Conservation (phyloP, 2,329 filamentous ascomycete genomes). For the Sclerotinia sclerotiorum region DNA sequence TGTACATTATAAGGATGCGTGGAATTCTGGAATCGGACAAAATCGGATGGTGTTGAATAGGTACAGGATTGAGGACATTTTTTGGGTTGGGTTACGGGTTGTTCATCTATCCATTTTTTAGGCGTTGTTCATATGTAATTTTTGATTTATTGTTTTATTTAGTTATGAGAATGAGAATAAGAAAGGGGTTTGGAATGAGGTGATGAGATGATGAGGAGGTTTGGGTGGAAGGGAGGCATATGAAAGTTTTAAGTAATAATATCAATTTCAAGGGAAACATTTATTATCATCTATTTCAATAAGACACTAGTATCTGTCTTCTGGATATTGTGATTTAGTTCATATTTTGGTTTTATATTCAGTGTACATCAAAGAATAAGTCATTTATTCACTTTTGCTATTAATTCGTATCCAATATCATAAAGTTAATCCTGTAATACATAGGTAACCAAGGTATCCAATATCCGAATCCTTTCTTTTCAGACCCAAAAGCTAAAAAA, state of each 20-base stretch:
- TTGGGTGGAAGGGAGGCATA: background rate
- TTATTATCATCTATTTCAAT: background rate
- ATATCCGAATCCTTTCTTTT: too few relatives aligned
- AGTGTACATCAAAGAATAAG: background rate
- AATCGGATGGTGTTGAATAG: slow-evolving; percentile 15
- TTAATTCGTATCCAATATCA: too few relatives aligned
- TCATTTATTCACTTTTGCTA: background rate
- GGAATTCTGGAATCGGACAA: slow-evolving; percentile 17
- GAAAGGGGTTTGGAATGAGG: slow-evolving; percentile 2
- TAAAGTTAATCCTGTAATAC: too few relatives aligned
- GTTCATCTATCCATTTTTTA: slow-evolving; percentile 21
- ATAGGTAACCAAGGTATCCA: too few relatives aligned
- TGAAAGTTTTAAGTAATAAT: slow-evolving; percentile 12
- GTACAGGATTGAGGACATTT: background rate
- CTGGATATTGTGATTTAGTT: background rate
- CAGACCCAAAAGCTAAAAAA: too few relatives aligned
- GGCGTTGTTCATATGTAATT: slow-evolving; percentile 21
- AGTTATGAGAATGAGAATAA: slow-evolving; percentile 10
- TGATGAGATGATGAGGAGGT: slow-evolving; percentile 4
- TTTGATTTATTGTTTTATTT: slow-evolving; percentile 19
- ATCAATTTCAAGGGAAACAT: background rate
- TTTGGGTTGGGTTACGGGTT: background rate
- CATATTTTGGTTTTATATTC: background rate
- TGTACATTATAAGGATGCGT: slow-evolving; percentile 19
- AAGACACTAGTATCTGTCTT: background rate